A percentile compares a stretch with the other conserved stretches of the same genome.
These are phyloP conservation scores for Sphaceloma murrayae DNA, from an alignment of 2,329 filamentous ascomycete genomes.

Conservation along the genomic window DNA sequence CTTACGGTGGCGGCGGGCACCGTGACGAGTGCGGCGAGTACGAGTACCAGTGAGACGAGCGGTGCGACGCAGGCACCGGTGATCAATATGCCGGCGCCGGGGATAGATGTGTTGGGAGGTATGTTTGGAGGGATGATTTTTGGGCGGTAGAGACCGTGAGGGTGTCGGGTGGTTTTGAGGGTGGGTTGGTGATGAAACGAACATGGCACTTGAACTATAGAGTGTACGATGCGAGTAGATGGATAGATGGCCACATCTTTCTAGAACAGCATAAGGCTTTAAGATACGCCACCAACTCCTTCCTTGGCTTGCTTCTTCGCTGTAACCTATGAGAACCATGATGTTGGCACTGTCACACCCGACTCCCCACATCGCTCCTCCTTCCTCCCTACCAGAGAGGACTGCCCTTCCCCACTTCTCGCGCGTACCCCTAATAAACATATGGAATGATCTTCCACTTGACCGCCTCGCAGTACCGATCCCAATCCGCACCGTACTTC, in stretches of 20 bases:
- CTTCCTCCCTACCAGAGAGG: no score
- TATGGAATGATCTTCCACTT: slow-evolving; percentile 75
- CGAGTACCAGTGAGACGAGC: not conserved
- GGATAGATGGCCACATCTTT: no score
- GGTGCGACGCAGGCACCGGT: not conserved
- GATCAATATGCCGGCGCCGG: not conserved
- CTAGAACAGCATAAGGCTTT: no score
- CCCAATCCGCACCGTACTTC: slow-evolving; percentile 92
- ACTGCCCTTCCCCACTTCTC: not conserved
- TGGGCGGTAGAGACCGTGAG: not conserved
- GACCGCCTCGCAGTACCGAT: slow-evolving; percentile 74
- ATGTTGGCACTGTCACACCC: no score
- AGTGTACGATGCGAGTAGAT: no score
- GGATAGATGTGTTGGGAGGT: not conserved
- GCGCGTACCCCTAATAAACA: slow-evolving; percentile 51
- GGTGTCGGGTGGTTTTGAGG: no score
- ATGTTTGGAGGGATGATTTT: not conserved
- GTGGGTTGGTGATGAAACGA: no score
- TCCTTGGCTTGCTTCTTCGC: no score
- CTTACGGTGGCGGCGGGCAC: not conserved
- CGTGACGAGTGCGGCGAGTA: not conserved
- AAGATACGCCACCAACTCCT: no score
- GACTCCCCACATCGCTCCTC: not conserved
- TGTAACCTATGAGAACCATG: no score
- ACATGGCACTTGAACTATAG: no score